Base-by-base conservation (phyloP, 2,329 filamentous ascomycete species). In the Botrytis aclada region DNA sequence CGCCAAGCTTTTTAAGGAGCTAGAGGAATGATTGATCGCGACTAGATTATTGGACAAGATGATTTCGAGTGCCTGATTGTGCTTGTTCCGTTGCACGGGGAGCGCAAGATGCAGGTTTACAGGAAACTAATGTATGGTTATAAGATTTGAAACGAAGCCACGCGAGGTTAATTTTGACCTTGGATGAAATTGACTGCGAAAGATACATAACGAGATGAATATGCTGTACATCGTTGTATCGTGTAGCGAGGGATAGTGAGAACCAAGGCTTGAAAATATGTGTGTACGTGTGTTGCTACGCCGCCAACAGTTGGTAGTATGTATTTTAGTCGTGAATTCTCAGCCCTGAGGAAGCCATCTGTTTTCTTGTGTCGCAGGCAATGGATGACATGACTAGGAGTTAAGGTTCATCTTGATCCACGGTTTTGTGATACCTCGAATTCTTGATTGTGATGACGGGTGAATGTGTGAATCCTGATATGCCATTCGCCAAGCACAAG, bases 261-360 rank as follows among this genome's bases (percentile, higher is more conserved):
- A 14, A 47, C 20, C 39, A 12, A 8, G 61, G 18, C 61, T 43
- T 62, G 25, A 62, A 12, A 43, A 47, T 25, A 6, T 47, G 18
- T 47, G 18, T 64, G 37, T 43, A 43, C 12, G 25, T 54, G 62
- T 65, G 32, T 34, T 65, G 62, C 62, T 65, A 65, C 41, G 62
- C 62, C 62, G 62, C 29, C 62, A 65, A 65, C 20, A 34, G 62
- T 65, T 43, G 18, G n/a, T 45, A 64, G n/a, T 9, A 64, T 64
- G 51, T 22, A 43, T 22, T 16, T 45, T 32, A 16, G n/a, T n/a
- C 32, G 5, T 8, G 9, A 4, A 12, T 22, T 34, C 29, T 65
- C 62, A 65, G 39, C 62, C 62, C n/a, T 45, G 62, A 22, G 25
- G 61, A 32, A 41, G 37, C 20, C 37, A 12, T 63, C 39, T 20